Base-by-base conservation (phyloP, 1,284 basidiomycete species). In the Leccinum griseonigrum region DNA sequence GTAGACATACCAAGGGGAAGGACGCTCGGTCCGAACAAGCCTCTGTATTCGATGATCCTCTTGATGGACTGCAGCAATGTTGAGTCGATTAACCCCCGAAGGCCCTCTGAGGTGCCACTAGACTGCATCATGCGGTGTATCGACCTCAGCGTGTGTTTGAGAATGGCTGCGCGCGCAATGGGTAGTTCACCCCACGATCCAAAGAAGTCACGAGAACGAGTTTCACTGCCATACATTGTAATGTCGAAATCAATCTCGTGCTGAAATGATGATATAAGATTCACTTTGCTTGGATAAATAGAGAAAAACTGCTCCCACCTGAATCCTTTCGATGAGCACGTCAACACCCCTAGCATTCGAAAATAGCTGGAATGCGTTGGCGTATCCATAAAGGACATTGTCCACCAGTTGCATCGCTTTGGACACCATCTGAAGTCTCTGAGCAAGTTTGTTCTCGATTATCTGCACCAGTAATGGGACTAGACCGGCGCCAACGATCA, bases 51-150 rank as follows among this genome's bases (percentile, higher is more conserved):
- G 69, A 99, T 90, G 57, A 99, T 92, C 73, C 86, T 88, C 79
- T 95, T 95, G 73, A 97, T 83, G 1, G 94, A 95, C 69, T 87
- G 86, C 54, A 95, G 82, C 16, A 99, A 79, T 3, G 94, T 89
- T 40, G 92, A 91, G 75, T 99, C 97, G 62, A 98, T 95, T 51
- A 99, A 81, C 48, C 95, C 97, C 43, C 97, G 88, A 32, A 99
- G 83, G 2, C 96, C 95, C 72, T 99, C 97, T 11, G 94, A 85
- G 3, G 95, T 95, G 4, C 97, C 95, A 0, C 95, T 91, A 0
- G 92, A 90, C 71, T 95, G 92, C 92, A 99, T 97, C 86, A 99
- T 94, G 50, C 96, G 90, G 71, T 97, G 93, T 77, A 97, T 88
- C 0, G 95, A 95, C 52, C 97, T 90, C 52, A 99, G 78, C n/a